Percentiles rank a stretch among this genome's conserved stretches.
phyloP scores from a whole-genome alignment of 305 asterid species.

The Fraxinus dipetala region DNA sequence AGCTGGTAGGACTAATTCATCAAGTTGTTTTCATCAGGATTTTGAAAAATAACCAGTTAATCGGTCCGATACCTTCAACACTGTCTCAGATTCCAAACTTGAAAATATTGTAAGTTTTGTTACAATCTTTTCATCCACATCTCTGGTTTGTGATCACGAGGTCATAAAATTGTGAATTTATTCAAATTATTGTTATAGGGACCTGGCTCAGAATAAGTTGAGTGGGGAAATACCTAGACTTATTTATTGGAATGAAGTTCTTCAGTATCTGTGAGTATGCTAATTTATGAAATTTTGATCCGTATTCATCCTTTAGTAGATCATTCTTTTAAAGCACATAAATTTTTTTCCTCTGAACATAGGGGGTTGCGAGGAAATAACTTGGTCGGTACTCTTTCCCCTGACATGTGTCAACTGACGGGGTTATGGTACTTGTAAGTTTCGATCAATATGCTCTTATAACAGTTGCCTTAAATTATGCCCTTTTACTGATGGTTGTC shows the following conservation, averaged over 20 bases:
- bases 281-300: neutral
- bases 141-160: neutral
- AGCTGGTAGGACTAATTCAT: neutral
- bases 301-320: neutral
- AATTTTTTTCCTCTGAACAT: neutral
- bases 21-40: conserved; percentile 31
- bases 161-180: neutral
- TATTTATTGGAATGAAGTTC: conserved; percentile 91
- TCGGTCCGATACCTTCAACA: conserved; percentile 94
- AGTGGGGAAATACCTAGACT: conserved; percentile 95
- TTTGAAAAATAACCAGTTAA: conserved; percentile 77
- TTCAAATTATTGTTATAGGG: conserved; percentile 43
- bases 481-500: neutral
- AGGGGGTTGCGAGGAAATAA: conserved; percentile 93
- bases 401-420: conserved; percentile 93
- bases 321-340: neutral
- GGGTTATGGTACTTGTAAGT: conserved; percentile 99
- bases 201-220: conserved; percentile 83
- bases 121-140: neutral
- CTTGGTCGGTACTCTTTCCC: conserved; percentile 78
- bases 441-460: neutral
- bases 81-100: conserved; percentile 93
- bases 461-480: neutral
- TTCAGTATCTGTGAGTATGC: conserved; percentile 75
- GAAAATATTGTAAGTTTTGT: conserved; percentile 73